Evolutionary conservation across 306 rosid species (phyloP), one percentile per base, ranked within the genome.

Genomic region (Citrullus colocynthis): DNA sequence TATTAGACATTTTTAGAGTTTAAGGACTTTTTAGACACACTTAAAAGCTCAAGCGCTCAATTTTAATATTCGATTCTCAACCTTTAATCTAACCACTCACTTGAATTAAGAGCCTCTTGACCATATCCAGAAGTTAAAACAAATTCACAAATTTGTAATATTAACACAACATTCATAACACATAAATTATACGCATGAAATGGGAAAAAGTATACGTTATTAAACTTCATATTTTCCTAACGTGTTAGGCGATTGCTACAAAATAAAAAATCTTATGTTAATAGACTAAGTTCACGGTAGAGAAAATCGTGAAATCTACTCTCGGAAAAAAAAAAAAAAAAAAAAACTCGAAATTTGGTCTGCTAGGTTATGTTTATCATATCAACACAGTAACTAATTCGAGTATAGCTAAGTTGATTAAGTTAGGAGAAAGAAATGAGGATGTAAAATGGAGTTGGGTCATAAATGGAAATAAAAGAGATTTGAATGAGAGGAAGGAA

Each of bases 401-500:
- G 0, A 5, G 0, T 17, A 52, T 17, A 16, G 2, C 8, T 52
- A 2, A 52, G 17, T 52, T 2, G 20, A 52, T 52, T 52, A 16
- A 52, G 2, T 6, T 9, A 52, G 20, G 3, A 52, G 2, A 41
- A 41, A 67, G 34, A 17, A 30, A 66, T 66, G 74, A 66, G n/a
- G 51, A 41, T 66, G 54, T 66, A 66, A 41, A 37, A n/a, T 17
- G 9, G 49, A 67, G 64, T 78, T 85, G 83, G 83, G 74, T 82
- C 90, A 88, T 93, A 87, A 93, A 93, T 93, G 88, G 83, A 78
- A 83, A 76, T 76, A 88, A 82, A 88, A 81, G 78, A 80, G 78
- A 80, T 84, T 82, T 91, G 89, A 87, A 93, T 89, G 86, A 89
- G 75, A 83, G 81, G 66, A 17, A 75, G 13, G 51, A 9, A 42